Evolutionary conservation across 768 basidiomycete genomes (phyloP).

Genomic region (Leccinum longicurvipes): DNA sequence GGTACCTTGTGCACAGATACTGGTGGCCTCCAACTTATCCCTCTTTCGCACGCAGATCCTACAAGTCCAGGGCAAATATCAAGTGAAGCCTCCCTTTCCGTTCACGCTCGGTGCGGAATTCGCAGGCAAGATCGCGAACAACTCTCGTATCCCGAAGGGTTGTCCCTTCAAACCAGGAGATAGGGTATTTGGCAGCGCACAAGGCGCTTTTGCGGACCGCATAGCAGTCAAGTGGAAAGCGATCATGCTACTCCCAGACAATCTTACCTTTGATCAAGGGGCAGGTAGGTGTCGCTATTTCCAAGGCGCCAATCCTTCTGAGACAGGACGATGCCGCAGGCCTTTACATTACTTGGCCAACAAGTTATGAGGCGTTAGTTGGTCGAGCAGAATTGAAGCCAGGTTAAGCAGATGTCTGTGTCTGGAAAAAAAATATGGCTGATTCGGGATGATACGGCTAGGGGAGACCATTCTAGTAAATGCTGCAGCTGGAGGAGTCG

Average conservation of each 20-base stretch:
- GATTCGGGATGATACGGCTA: slow-evolving; percentile 23
- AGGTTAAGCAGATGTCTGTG: slow-evolving; percentile 41
- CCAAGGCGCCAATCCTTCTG: background rate
- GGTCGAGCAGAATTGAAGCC: slow-evolving; percentile 77
- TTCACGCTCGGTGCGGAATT: slow-evolving; percentile 87
- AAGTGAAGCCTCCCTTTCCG: slow-evolving; percentile 77
- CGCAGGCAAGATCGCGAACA: slow-evolving; percentile 66
- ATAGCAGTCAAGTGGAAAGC: slow-evolving; percentile 50
- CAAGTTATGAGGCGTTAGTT: slow-evolving; percentile 88
- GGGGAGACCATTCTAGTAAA: slow-evolving; percentile 93
- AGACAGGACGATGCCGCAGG: slow-evolving; percentile 41
- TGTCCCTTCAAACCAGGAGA: slow-evolving; percentile 82
- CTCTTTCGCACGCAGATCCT: slow-evolving; percentile 51
- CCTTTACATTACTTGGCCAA: slow-evolving; percentile 86
- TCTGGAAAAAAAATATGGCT: slow-evolving; percentile 5
- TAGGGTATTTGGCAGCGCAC: slow-evolving; percentile 78
- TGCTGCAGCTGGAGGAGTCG: slow-evolving; percentile 95
- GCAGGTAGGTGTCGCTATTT: slow-evolving; percentile 50
- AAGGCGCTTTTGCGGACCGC: slow-evolving; percentile 81
- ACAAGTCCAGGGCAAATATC: slow-evolving; percentile 89
- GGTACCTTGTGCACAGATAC: slow-evolving; percentile 18
- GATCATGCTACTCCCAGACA: slow-evolving; percentile 68
- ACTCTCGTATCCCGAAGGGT: slow-evolving; percentile 74
- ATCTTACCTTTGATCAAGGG: slow-evolving; percentile 80
- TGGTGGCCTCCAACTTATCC: background rate